Evolutionary conservation across 2,329 filamentous ascomycete species (phyloP), one percentile per base, ranked within the genome.

Genomic region (Cercospora brassicicola): DNA sequence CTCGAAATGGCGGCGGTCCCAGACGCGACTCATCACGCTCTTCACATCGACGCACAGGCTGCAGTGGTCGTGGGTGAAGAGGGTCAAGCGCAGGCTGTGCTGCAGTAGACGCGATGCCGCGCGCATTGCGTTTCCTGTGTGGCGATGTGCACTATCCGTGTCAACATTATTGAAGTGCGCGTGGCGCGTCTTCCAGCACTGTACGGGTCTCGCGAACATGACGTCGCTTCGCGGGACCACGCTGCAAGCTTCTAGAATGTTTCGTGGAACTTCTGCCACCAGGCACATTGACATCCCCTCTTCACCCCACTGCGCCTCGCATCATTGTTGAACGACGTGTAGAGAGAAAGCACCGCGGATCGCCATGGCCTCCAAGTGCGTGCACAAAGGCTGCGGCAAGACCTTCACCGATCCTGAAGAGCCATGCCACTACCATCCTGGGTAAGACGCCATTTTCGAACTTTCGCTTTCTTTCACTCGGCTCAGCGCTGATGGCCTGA

Each of bases 311-410:
- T 13, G 20, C 42, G 13, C 48, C 18, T 53, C 48, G 20, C 48
- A 53, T 4, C 23, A 11, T 23, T 9, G 2, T 28, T 13, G 36
- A n/a, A n/a, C 15, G 36, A 39, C 36, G 36, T 23, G 18, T 23
- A 15, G 23, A 20, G 2, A 26, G 18, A 53, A 8, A 23, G 18
- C 48, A 26, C 18, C 18, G 23, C 18, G 18, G 48, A 53, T 23
- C 10, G 65, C 23, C 20, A 92, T 92, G 89, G 84, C 90, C 67
- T 87, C 89, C 76, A 98, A 96, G 84, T 99, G 95, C 81, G 93
- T 97, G 67, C 95, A 97, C 84, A 94, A 96, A 81, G 93, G 94
- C 79, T 99, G 95, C 81, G 93, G 91, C 76, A 98, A 97, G 85
- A 81, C 85, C 72, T 98, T 93, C 81, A 89, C 89, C 59, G 91